Conservation (phyloP, 73 alveolate species). For the Effrenium voratum region DNA sequence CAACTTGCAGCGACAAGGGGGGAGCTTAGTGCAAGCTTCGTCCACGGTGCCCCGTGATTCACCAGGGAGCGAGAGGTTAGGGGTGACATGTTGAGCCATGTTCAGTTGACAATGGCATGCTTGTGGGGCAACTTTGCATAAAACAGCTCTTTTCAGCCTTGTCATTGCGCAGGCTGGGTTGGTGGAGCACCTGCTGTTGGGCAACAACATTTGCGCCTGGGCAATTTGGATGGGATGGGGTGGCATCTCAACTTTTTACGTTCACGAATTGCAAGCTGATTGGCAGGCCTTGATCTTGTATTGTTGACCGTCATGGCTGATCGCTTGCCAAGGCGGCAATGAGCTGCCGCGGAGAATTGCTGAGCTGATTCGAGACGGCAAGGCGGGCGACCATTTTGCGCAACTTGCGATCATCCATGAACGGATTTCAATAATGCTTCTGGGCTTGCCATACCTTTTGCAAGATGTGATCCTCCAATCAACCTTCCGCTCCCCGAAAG, state of each 20-base stretch:
- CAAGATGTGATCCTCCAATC: too few relatives aligned
- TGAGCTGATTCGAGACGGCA: slow-evolving; percentile 40
- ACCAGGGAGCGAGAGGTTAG: background rate
- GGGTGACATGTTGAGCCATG: background rate
- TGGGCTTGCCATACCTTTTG: too few relatives aligned
- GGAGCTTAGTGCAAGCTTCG: background rate
- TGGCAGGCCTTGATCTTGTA: background rate
- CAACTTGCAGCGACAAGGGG: too few relatives aligned
- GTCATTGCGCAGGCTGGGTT: slow-evolving; percentile 38
- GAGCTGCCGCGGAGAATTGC: slow-evolving; percentile 74
- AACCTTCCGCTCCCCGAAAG: too few relatives aligned
- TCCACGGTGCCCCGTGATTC: background rate
- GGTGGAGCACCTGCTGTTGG: slow-evolving; percentile 75
- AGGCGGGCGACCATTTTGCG: too few relatives aligned
- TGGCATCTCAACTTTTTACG: background rate
- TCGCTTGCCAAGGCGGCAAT: slow-evolving; percentile 54
- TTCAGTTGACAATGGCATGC: background rate
- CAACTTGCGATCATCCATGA: too few relatives aligned
- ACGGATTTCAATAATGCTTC: too few relatives aligned
- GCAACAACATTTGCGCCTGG: slow-evolving; percentile 52
- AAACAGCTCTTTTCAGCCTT: background rate
- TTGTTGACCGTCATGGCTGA: background rate
- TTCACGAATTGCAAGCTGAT: background rate
- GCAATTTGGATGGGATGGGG: background rate
- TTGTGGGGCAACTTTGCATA: background rate